A percentile compares a stretch with the other conserved stretches of the same genome.
Evolutionary conservation across 2,329 filamentous ascomycete genomes (phyloP).

Genomic region (Claviceps paspali): DNA sequence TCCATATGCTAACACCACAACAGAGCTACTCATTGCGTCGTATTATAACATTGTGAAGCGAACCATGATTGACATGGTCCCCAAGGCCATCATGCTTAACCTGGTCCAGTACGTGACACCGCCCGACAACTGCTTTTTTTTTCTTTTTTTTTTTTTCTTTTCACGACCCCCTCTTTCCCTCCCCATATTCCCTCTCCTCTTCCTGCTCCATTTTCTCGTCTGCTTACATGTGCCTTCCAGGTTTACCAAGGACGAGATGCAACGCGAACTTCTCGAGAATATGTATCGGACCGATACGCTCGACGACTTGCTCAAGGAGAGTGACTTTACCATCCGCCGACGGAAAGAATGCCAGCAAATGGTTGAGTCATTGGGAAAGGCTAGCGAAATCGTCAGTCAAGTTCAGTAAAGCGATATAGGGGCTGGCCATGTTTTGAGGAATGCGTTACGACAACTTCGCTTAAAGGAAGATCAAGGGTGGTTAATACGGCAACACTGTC

Average conservation of each 20-base stretch:
- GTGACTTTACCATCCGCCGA: constrained; percentile 86
- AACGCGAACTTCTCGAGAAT: constrained; percentile 87
- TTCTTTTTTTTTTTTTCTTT: too few relatives aligned
- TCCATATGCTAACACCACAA: neutral
- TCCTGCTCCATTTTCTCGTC: too few relatives aligned
- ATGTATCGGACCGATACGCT: constrained; percentile 89
- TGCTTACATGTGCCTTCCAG: constrained; percentile 27
- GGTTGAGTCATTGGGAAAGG: constrained; percentile 83
- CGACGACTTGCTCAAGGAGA: constrained; percentile 92
- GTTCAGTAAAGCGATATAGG: constrained; percentile 34
- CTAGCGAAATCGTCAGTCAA: constrained; percentile 89
- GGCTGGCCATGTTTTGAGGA: neutral
- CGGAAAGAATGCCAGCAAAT: constrained; percentile 98
- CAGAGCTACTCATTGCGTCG: constrained; percentile 85
- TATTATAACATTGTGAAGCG: constrained; percentile 98
- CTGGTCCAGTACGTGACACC: constrained; percentile 66
- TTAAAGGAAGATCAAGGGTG: neutral
- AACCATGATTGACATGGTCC: constrained; percentile 99
- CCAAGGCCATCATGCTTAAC: constrained; percentile 96
- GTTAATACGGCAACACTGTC: neutral
- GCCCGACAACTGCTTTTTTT: too few relatives aligned
- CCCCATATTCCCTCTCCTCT: neutral
- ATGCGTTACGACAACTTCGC: neutral
- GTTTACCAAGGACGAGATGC: constrained; percentile 96
- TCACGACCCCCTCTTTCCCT: neutral